Base-by-base conservation (phyloP, 495 filamentous ascomycete species). In the Choiromyces venosus region DNA sequence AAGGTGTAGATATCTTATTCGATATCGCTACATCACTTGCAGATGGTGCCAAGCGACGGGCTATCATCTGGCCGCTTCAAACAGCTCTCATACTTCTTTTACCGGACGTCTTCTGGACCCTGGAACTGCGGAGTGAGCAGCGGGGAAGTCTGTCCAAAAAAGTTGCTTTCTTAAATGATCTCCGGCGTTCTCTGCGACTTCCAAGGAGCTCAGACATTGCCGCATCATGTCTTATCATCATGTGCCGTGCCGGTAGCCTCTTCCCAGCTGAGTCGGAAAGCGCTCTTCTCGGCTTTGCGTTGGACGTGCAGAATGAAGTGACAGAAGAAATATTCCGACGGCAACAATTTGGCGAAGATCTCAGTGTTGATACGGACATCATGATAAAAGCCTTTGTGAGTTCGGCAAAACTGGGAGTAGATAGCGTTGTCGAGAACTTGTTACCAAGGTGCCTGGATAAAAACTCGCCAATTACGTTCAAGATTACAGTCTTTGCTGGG, bases 301-400 rank as follows among this genome's bases (percentile, higher is more conserved):
- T 89, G 78, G 88, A 90, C 76, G 85, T 90, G 29, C 88, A 89
- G 77, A 87, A 89, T 73, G 88, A 90, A 80, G 83, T 90, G 14
- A 82, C 84, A 36, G 88, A 90, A 68, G 88, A 87, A 64, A 87
- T 90, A 33, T 90, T 90, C 70, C 84, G 87, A 40, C 85, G 85
- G 46, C 83, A 85, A 61, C 69, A 72, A 36, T 74, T 74, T n/a
- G 80, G 79, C 46, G 87, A 88, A 37, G 82, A 80, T 19, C 78
- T 79, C 14, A 73, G 83, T 37, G 78, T 89, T 67, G 88, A 89
- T 70, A 84, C 86, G 74, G 84, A 89, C 71, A 82, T 89, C 69
- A 88, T 89, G 82, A 89, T 88, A n/a, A 87, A 88, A 42, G 85
- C 88, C 16, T 88, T 90, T 79, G 87, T 90, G 69, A 87, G 86